Evolutionary conservation across 257 asterid genomes (phyloP), one percentile per base, ranked within the genome.

Genomic region (Gentiana macrophylla): DNA sequence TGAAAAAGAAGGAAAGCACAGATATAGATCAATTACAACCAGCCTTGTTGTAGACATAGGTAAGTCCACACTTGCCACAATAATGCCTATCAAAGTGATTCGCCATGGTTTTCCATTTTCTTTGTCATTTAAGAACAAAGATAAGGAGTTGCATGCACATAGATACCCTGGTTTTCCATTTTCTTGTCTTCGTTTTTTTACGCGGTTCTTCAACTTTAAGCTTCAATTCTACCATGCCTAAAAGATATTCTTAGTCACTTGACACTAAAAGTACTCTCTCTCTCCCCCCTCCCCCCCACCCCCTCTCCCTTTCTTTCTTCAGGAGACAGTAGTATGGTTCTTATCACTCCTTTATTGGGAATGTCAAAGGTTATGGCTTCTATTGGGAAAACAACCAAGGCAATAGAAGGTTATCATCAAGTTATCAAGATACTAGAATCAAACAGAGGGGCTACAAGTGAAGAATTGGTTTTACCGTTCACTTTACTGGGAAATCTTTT

Each of bases 281-380:
- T 24, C 24, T 24, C 24, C 24, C 24, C 24, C 24, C 24, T 24
- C 1, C 24, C 24, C 24, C 24, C 24, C 24, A 24, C 24, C 24
- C 24, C 24, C 24, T 24, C 24, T 24, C 24, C 24, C 24, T 24
- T 24, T 24, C 24, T 24, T 24, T 38, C 54, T 68, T 52, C 68
- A 91, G 98, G 96, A 63, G 63, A 67, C 54, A 67, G 56, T 66
- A 84, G 80, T 75, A 64, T 75, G 37, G 70, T 73, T 52, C 83
- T 91, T 32, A 68, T 79, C 68, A 70, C 86, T 43, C 90, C 90
- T 59, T 67, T 91, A 79, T 67, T 91, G 77, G 96, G 95, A 66
- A 68, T 79, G 77, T 92, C 94, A 15, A 84, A 71, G 67, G 94
- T 72, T 49, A 74, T 80, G 50, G 77, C 70, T 49, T 69, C 72